Evolutionary conservation across 345 rosid genomes (phyloP), one percentile per base, ranked within the genome.

Genomic region (Crucihimalaya himalaica): DNA sequence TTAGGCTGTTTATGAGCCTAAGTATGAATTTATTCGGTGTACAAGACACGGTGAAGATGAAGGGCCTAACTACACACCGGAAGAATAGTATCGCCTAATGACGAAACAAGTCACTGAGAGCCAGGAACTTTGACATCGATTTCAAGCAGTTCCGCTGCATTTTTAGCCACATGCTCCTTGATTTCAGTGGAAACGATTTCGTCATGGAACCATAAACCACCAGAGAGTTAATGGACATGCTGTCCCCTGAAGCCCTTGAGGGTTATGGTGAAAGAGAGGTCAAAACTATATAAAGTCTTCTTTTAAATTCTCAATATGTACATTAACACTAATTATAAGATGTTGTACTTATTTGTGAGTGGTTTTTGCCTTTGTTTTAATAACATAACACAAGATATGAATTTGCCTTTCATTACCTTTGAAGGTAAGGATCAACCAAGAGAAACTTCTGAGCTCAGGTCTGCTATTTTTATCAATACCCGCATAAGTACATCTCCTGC

Each of bases 81-180:
- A 42, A 0, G 18, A 42, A 42, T 18, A 42, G 47, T 5, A 5
- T 0, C 47, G 16, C 47, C 47, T 42, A 18, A 15, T 42, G 47
- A 15, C 8, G 2, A 15, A 42, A 42, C 47, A 42, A 42, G 19
- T 42, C 47, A 15, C 8, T 8, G 47, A 42, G 47, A 15, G 8
- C 5, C 18, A 42, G 18, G 68, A 54, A 27, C 0, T 64, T 47
- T 43, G 56, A 64, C 56, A 47, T 64, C 7, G 43, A 64, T 65
- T 65, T 47, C 45, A 48, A 39, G 28, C 4, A 64, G 56, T 47
- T 64, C 57, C 28, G 57, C 1, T 64, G 42, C 43, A 20, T 31
- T 11, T 64, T 47, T 39, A 64, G 47, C 4, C 47, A 28, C 29
- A 16, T 6, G 13, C 43, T 45, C 0, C 3, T 64, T 32, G 40